phyloP scores from a whole-genome alignment of 306 rosid species.

The Ormosia emarginata region DNA sequence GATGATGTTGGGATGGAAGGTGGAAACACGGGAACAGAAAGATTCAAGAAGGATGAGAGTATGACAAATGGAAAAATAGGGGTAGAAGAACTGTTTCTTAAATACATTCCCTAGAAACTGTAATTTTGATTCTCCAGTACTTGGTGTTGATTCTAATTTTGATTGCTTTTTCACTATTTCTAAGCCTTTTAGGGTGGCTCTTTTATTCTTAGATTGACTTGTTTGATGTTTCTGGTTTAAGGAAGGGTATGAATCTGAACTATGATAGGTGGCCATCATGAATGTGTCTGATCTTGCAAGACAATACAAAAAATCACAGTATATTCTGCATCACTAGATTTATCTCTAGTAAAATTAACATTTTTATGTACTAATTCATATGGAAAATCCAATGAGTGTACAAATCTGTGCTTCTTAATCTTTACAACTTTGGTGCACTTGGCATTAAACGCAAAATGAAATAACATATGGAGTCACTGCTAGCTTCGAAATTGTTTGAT shows the following conservation, averaged over 20 bases:
- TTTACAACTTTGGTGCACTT: not conserved
- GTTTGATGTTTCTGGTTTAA: not conserved
- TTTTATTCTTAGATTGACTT: not conserved
- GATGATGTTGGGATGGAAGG: slow-evolving; percentile 1
- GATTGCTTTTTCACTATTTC: not conserved
- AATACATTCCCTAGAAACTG: slow-evolving; percentile 18
- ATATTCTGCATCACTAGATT: not conserved
- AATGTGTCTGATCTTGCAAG: not conserved
- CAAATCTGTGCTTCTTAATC: not conserved
- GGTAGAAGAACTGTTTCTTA: not conserved
- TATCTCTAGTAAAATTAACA: not conserved
- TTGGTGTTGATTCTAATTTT: not conserved
- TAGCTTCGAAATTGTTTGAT: too few species aligned
- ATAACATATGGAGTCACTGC: too few species aligned
- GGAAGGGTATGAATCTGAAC: not conserved
- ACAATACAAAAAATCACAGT: not conserved
- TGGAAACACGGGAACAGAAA: not conserved
- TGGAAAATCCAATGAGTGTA: not conserved
- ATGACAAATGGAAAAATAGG: slow-evolving; percentile 5
- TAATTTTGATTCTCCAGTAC: slow-evolving; percentile 3
- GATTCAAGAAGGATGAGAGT: not conserved
- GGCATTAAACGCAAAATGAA: too few species aligned
- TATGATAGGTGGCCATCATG: not conserved
- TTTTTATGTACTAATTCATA: not conserved
- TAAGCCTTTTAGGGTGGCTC: not conserved